Evolutionary conservation across 768 basidiomycete species (phyloP).

Genomic region (Trametes maxima): DNA sequence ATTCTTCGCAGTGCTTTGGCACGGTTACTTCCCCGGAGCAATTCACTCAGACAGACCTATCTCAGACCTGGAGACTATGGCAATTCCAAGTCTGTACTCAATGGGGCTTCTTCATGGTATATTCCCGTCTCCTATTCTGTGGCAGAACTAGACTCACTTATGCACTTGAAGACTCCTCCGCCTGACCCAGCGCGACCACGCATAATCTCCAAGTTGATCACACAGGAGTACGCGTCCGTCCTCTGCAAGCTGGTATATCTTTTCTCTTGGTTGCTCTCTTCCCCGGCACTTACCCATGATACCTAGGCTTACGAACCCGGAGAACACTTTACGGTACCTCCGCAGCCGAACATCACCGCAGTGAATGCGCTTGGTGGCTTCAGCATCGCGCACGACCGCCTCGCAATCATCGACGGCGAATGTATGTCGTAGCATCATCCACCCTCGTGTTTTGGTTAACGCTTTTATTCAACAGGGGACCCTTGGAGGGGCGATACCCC

Average conservation of each 20-base stretch:
- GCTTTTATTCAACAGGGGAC: constrained; percentile 52
- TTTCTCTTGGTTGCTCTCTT: neutral
- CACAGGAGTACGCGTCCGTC: constrained; percentile 63
- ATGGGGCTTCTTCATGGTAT: constrained; percentile 51
- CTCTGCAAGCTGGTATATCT: constrained; percentile 59
- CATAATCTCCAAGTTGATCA: constrained; percentile 76
- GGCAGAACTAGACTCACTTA: neutral
- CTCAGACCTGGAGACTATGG: constrained; percentile 87
- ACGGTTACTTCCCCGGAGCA: constrained; percentile 71
- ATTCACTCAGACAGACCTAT: constrained; percentile 54
- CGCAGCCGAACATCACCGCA: constrained; percentile 71
- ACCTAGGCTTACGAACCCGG: constrained; percentile 76
- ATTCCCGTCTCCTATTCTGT: neutral
- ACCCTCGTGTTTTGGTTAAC: neutral
- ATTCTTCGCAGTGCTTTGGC: constrained; percentile 73
- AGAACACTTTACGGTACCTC: constrained; percentile 68
- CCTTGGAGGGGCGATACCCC: constrained; percentile 90
- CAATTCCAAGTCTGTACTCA: constrained; percentile 90
- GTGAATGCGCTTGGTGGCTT: constrained; percentile 86
- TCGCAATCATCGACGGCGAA: constrained; percentile 89
- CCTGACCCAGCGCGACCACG: constrained; percentile 66
- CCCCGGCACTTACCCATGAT: neutral
- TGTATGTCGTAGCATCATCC: constrained; percentile 41
- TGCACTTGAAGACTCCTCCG: constrained; percentile 61
- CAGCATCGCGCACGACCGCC: constrained; percentile 71